Evolutionary conservation across 305 asterid species (phyloP).

Genomic region (Fraxinus floribunda): DNA sequence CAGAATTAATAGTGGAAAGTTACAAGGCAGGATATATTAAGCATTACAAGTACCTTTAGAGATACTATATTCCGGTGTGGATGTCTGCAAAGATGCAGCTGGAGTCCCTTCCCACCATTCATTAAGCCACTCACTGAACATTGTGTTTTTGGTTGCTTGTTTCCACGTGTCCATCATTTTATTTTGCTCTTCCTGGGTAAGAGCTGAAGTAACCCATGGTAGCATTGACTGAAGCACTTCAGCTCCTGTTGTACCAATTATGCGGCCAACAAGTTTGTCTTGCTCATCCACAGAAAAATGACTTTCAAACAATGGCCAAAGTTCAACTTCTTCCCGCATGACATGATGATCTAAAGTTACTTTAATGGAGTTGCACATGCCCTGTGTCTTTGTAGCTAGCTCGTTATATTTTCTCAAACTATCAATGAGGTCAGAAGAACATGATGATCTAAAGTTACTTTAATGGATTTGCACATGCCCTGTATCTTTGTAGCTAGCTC

Average conservation of each 20-base stretch:
- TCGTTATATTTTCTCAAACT: slow-evolving; percentile 61
- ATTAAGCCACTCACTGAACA: slow-evolving; percentile 97
- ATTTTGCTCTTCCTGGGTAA: slow-evolving; percentile 94
- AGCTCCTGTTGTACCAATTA: slow-evolving; percentile 97
- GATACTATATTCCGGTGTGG: slow-evolving; percentile 47
- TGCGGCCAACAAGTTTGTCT: slow-evolving; percentile 88
- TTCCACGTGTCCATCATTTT: slow-evolving; percentile 95
- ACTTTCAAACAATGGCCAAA: slow-evolving; percentile 93
- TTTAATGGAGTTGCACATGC: slow-evolving; percentile 95
- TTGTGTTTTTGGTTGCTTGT: slow-evolving; percentile 92
- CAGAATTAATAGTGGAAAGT: slow-evolving; percentile 4
- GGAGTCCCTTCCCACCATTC: slow-evolving; percentile 96
- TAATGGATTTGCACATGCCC: slow-evolving; percentile 95
- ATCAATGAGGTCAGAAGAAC: slow-evolving; percentile 45
- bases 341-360: slow-evolving; percentile 97
- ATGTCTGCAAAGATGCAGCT: slow-evolving; percentile 40
- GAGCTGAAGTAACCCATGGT: slow-evolving; percentile 98
- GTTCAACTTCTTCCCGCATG: slow-evolving; percentile 89
- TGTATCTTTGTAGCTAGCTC: slow-evolving; percentile 91
- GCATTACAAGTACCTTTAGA: slow-evolving; percentile 52
- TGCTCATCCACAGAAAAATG: slow-evolving; percentile 93
- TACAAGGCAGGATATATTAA: slow-evolving; percentile 10
- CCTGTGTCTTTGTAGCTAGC: slow-evolving; percentile 87
- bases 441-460: slow-evolving; percentile 96
- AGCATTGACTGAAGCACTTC: slow-evolving; percentile 96